Evolutionary conservation across 2,329 filamentous ascomycete species (phyloP), one percentile per base, ranked within the genome.

Genomic region (Colletotrichum magnum): DNA sequence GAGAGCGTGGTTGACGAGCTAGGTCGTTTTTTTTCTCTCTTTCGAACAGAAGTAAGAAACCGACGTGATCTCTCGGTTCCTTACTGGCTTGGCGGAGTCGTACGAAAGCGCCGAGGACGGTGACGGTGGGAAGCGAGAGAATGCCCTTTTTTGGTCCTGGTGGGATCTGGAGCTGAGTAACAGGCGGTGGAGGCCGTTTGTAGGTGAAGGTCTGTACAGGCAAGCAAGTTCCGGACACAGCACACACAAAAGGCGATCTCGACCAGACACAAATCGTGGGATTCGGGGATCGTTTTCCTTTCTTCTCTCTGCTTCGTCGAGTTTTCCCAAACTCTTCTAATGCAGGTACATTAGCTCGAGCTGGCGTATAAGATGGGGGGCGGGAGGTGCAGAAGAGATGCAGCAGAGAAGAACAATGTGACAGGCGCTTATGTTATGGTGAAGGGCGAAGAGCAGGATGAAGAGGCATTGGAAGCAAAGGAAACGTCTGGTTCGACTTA

Each of bases 331-430:
- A 70, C 68, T 68, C 67, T 69, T 66, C 68, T 70, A 69, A 70
- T 71, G 65, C 68, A 71, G 65, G 68, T 65, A 69, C 65, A 71
- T 71, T 61, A 71, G 68, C 68, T 70, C 50, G 45, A 64, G 59
- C 62, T 68, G 59, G 69, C 58, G 51, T 58, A 36, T 70, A 70
- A 69, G 65, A 70, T 54, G 43, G 51, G 69, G 58, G 65, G 52
- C 21, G 47, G 65, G 45, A 50, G 52, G 41, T 50, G 68, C 56
- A 62, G 68, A 58, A 52, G 39, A 62, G 59, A 57, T 53, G 64
- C 51, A 69, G 56, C 26, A 59, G 51, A 45, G 39, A 43, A 36
- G 54, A 63, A 64, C 36, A 60, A 60, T 53, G 48, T 47, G 41
- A 36, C 56, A 60, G 56, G 57, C 41, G 53, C 57, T 48, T 50